Conservation (phyloP, 768 basidiomycete genomes). For the Clitopilus hobsonii region DNA sequence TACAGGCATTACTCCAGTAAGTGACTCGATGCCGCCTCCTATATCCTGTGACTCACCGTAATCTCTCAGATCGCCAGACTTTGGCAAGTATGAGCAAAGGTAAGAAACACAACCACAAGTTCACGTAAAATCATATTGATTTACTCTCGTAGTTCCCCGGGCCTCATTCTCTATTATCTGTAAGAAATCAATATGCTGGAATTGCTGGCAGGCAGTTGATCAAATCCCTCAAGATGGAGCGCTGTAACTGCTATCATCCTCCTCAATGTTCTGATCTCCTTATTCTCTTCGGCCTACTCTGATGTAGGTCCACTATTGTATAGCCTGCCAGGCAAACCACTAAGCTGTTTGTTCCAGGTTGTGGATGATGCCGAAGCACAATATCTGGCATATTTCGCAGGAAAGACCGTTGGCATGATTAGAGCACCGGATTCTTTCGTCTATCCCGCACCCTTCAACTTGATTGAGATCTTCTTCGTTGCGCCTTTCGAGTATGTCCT, state of each 20-base stretch:
- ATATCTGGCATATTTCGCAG: constrained; percentile 87
- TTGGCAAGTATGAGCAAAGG: constrained; percentile 50
- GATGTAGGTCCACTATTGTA: constrained; percentile 49
- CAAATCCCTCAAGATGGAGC: constrained; percentile 58
- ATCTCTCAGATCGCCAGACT: constrained; percentile 57
- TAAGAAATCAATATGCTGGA: too few relatives aligned
- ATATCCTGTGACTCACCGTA: not conserved
- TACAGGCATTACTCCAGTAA: constrained; percentile 82
- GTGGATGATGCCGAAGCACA: constrained; percentile 84
- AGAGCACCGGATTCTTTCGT: constrained; percentile 82
- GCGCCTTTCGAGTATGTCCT: constrained; percentile 79
- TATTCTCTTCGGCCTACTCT: constrained; percentile 89
- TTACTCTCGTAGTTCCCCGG: constrained; percentile 54
- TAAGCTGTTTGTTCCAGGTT: constrained; percentile 38
- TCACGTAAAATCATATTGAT: too few relatives aligned
- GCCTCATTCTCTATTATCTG: constrained; percentile 77
- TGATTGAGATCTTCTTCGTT: constrained; percentile 75
- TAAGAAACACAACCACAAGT: too few relatives aligned
- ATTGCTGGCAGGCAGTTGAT: too few relatives aligned
- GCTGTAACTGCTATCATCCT: constrained; percentile 78
- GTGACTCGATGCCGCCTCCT: constrained; percentile 12
- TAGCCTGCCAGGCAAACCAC: not conserved
- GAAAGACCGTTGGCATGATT: constrained; percentile 82
- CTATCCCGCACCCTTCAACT: constrained; percentile 91
- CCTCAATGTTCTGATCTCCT: constrained; percentile 91